A percentile compares a stretch with the other conserved stretches of the same genome.
Evolutionary conservation across 805 yeast genomes (phyloP).

Genomic region (Sugiyamaella qingdaonensis): DNA sequence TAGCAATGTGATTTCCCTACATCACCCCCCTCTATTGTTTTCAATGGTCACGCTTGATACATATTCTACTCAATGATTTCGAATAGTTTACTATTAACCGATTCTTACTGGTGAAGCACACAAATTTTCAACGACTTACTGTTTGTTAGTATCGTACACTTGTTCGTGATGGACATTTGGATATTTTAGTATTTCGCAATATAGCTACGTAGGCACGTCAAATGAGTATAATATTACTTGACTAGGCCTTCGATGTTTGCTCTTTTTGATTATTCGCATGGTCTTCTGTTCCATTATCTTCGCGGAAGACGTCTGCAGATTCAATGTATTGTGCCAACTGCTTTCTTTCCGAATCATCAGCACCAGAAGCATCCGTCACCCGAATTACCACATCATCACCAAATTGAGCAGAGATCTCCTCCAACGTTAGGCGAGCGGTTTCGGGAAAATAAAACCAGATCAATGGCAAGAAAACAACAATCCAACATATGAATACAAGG

Average conservation of each 20-base stretch:
- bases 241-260: no score
- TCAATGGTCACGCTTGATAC: no score
- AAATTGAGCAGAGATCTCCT: constrained; percentile 39
- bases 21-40: no score
- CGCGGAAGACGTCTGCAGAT: constrained; percentile 2
- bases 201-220: neutral
- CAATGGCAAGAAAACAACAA: constrained; percentile 5
- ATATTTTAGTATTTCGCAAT: no score
- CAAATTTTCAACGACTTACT: no score
- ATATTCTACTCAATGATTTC: no score
- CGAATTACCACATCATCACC: constrained; percentile 27
- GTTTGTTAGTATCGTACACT: no score
- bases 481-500: constrained; percentile 30
- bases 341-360: constrained; percentile 5
- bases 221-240: neutral
- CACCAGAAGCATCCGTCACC: constrained; percentile 8
- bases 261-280: neutral
- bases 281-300: neutral
- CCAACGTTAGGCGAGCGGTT: constrained; percentile 39
- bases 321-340: constrained; percentile 5
- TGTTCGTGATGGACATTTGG: no score
- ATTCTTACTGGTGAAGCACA: no score
- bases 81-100: no score
- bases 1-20: no score
- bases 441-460: constrained; percentile 36